These are phyloP conservation scores for Coemansia sp. DNA, from an alignment of 192 early-diverging fungal species.

Conservation along the genomic window DNA sequence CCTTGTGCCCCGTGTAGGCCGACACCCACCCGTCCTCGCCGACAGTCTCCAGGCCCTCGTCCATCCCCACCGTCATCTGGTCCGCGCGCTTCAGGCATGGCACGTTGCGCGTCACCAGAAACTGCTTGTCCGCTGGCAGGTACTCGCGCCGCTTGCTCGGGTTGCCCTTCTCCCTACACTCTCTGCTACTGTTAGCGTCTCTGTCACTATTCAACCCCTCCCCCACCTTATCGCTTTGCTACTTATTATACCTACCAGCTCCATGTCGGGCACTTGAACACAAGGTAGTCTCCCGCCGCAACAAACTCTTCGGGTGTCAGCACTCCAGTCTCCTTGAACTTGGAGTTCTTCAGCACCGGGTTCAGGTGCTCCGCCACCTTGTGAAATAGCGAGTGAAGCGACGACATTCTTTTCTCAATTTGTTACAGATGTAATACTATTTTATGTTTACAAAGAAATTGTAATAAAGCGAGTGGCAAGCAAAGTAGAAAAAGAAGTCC, in stretches of 20 bases:
- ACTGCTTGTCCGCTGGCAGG: constrained; percentile 85
- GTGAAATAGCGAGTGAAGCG: constrained; percentile 65
- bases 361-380: constrained; percentile 87
- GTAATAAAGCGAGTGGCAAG: no score
- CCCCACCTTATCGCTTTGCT: background rate
- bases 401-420: constrained; percentile 49
- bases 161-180: constrained; percentile 59
- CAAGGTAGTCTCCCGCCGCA: constrained; percentile 94
- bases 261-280: constrained; percentile 99
- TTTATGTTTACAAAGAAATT: no score
- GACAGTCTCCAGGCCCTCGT: constrained; percentile 59
- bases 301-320: constrained; percentile 98
- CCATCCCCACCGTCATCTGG: constrained; percentile 44
- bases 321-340: constrained; percentile 94
- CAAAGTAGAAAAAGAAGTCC: no score
- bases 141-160: constrained; percentile 81
- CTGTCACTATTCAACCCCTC: background rate
- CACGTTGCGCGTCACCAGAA: constrained; percentile 92
- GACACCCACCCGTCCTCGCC: constrained; percentile 82
- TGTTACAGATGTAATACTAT: no score
- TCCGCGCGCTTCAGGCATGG: constrained; percentile 84
- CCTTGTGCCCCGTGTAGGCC: constrained; percentile 67
- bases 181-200: background rate
- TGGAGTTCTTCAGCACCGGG: constrained; percentile 90
- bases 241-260: constrained; percentile 59